phyloP scores from a whole-genome alignment of 2,329 filamentous ascomycete genomes.

The Corinectria fuckeliana region DNA sequence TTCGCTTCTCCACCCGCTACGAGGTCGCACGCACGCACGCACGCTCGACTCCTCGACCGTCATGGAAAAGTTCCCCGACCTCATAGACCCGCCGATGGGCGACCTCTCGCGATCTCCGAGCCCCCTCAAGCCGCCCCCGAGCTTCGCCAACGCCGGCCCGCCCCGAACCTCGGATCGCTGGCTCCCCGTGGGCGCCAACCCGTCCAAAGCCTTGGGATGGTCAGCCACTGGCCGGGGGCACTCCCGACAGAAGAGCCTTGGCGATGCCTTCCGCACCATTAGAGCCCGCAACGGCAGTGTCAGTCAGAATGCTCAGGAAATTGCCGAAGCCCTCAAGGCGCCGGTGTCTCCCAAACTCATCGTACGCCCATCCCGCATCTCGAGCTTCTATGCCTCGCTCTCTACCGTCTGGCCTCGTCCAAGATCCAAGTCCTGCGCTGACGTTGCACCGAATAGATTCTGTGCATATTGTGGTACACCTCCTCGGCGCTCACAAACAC shows the following conservation, averaged over 20 bases:
- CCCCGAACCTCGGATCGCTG: slow-evolving; percentile 40
- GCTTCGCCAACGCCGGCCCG: slow-evolving; percentile 39
- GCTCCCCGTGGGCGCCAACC: slow-evolving; percentile 28
- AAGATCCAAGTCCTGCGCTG: slow-evolving; percentile 30
- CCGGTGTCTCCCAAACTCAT: slow-evolving; percentile 88
- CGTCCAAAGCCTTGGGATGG: slow-evolving; percentile 32
- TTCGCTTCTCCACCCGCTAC: background rate
- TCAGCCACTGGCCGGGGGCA: slow-evolving; percentile 57
- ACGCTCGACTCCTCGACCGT: slow-evolving; percentile 5
- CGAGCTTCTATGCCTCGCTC: background rate
- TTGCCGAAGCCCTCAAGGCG: slow-evolving; percentile 88
- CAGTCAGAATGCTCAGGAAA: slow-evolving; percentile 90
- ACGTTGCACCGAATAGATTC: slow-evolving; percentile 61
- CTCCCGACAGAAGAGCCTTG: slow-evolving; percentile 82
- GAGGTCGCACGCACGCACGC: too few species aligned
- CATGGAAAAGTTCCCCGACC: slow-evolving; percentile 66
- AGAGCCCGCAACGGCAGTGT: slow-evolving; percentile 82
- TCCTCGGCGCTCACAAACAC: slow-evolving; percentile 97
- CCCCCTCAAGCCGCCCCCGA: slow-evolving; percentile 36
- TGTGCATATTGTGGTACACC: slow-evolving; percentile 92
- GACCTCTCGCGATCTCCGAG: slow-evolving; percentile 39
- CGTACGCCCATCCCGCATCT: slow-evolving; percentile 57
- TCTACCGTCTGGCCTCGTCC: background rate
- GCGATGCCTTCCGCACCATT: slow-evolving; percentile 86
- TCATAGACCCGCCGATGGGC: slow-evolving; percentile 50